phyloP scores from a whole-genome alignment of 306 rosid species.

The Inga leiocalycina region DNA sequence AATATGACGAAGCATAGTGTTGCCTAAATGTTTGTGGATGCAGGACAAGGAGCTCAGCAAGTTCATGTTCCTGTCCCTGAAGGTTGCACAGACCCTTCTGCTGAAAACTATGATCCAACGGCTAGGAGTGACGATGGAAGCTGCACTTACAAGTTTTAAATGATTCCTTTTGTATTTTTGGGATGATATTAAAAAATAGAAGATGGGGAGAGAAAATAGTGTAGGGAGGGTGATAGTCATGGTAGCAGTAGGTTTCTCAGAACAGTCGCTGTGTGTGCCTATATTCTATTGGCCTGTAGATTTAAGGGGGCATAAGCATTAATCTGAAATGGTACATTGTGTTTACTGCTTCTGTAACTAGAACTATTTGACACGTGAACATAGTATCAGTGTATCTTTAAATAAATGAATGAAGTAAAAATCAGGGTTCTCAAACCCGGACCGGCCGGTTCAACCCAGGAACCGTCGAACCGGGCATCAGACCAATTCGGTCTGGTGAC shows the following conservation, averaged over 20 bases:
- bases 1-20: conserved; percentile 24
- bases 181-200: not conserved
- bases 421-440: too few species aligned
- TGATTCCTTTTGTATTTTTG: conserved; percentile 23
- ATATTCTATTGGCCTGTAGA: not conserved
- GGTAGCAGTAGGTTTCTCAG: not conserved
- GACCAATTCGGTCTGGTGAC: too few species aligned
- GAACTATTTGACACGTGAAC: not conserved
- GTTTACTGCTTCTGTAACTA: not conserved
- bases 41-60: conserved; percentile 64
- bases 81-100: conserved; percentile 62
- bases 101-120: conserved; percentile 61
- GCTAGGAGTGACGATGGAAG: conserved; percentile 59
- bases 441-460: too few species aligned
- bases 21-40: conserved; percentile 51
- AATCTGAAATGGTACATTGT: conserved; percentile 27
- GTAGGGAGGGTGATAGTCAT: not conserved
- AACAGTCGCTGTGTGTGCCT: not conserved
- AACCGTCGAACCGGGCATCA: too few species aligned
- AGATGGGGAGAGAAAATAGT: not conserved
- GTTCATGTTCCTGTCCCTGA: conserved; percentile 59
- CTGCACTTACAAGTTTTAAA: conserved; percentile 51
- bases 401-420: not conserved
- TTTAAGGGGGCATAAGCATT: conserved; percentile 26
- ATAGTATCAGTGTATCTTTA: not conserved